Evolutionary conservation across 371 early-diverging fungal species (phyloP).

Genomic region (Syncephalastrum contaminatum): DNA sequence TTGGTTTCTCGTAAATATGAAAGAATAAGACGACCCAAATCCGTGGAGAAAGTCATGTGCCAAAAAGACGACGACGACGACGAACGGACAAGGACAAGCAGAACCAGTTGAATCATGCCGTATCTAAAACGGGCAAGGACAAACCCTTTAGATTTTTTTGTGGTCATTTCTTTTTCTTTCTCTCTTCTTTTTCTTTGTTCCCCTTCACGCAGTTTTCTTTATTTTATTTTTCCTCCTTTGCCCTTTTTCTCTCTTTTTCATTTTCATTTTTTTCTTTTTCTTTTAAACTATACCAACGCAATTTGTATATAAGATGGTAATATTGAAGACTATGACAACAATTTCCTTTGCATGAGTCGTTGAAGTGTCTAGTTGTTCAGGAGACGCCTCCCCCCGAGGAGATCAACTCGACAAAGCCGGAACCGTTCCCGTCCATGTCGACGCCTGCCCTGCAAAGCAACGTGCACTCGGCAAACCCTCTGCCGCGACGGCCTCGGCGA

Average conservation of each 20-base stretch:
- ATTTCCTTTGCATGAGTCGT: background rate
- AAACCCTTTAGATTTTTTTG: conserved; percentile 7
- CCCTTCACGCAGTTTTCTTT: conserved; percentile 1
- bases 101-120: conserved; percentile 1
- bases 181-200: conserved; percentile 4
- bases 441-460: conserved; percentile 13
- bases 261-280: conserved; percentile 5
- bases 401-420: conserved; percentile 11
- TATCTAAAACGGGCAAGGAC: too few species aligned
- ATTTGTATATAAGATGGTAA: too few species aligned
- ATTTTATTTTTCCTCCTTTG: conserved; percentile 4
- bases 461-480: background rate
- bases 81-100: conserved; percentile 5
- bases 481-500: conserved; percentile 16
- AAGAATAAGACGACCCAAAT: background rate
- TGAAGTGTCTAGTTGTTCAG: conserved; percentile 9
- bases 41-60: background rate
- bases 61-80: conserved; percentile 3
- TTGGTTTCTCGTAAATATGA: conserved; percentile 30
- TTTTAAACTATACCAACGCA: background rate
- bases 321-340: too few species aligned
- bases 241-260: background rate
- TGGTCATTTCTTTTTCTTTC: background rate
- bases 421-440: conserved; percentile 30
- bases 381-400: conserved; percentile 22